Base-by-base conservation (phyloP, 2,329 filamentous ascomycete species). In the Colletotrichum camelliae region DNA sequence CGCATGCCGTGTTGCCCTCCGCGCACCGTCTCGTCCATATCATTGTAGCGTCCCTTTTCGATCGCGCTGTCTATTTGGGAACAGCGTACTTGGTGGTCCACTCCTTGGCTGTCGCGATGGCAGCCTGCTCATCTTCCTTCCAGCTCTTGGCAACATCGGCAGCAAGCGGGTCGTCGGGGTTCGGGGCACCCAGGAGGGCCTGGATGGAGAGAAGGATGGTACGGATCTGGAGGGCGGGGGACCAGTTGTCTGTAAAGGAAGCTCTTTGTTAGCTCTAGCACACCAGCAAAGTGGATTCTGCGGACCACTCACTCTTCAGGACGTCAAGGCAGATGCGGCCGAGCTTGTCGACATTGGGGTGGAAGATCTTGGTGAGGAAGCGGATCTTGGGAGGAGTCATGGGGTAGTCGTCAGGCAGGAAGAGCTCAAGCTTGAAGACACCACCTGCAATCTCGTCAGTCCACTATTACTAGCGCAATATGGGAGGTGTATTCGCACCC, bases 141-240 rank as follows among this genome's bases (percentile, higher is more conserved):
- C 97, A 99, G 83, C 94, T 93, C 88, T 98, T 97, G 43, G 97
- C 97, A 57, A 99, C 97, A 79, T 99, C 96, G 83, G 98, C 97
- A 66, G 97, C 97, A 57, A 99, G 92, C n/a, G 97, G 97, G 83
- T 99, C 97, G 82, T 99, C 97, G 35, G 97, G 97, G 86, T 99
- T 99, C 16, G 97, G 97, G 7, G 97, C 96, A 60, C 97, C 97
- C 16, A 99, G 93, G 29, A 99, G 91, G 67, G 97, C 97, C 86
- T 99, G 97, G 84, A 99, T 99, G 12, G 96, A 98, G 70, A 99
- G 93, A n/a, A 99, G 92, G 79, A 99, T 99, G 8, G 97, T 99
- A 78, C 97, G 94, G 83, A 99, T 99, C 86, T 99, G 97, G 37
- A 99, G 91, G 16, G 97, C 97, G 7, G 97, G 97, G 27, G 96